Evolutionary conservation across 768 basidiomycete genomes (phyloP), one percentile per base, ranked within the genome.

Genomic region (Antrodiella citrinella): DNA sequence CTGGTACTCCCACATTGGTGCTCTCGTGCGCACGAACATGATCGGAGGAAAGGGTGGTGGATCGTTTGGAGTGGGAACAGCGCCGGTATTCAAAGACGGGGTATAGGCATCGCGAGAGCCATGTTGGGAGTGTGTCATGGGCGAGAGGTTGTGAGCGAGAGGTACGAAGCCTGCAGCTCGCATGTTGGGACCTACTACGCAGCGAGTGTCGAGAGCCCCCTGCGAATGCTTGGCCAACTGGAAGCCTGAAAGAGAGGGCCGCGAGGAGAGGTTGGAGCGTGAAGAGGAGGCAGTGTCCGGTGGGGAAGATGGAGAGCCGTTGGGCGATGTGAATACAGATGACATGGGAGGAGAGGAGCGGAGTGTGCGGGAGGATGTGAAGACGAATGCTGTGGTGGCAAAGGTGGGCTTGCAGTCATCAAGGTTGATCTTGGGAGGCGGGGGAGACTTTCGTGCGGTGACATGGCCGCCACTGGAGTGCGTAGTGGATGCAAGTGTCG

Each of bases 301-400:
- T 4, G 51, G 23, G n/a, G 48, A 50, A 46, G 43, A 15, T 4
- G 54, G 47, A 18, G 39, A 9, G 10, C 38, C 15, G 13, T 5
- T 21, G 18, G n/a, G 49, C 12, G 15, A n/a, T n/a, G n/a, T n/a
- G 12, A 39, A 15, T 35, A 22, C 30, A 41, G 38, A 30, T 7
- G 26, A 21, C 4, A 20, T 25, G n/a, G 48, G 20, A 11, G 48
- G 5, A 24, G 9, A 5, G 10, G 49, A 21, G n/a, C 56, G 57
- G 38, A 58, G 52, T 23, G 56, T 60, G 44, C 63, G 61, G 38
- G 62, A 64, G 2, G 62, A 64, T 21, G 62, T 62, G 58, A 64
- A 64, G 43, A 64, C 62, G 53, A 62, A 64, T 3, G 62, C 54
- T n/a, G 57, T 53, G 25, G 57, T 45, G 48, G 56, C 39, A 51